A percentile compares a stretch with the other conserved stretches of the same genome.
phyloP scores from a whole-genome alignment of 140 eudicot genomes.

The Ambrosia hybrid region DNA sequence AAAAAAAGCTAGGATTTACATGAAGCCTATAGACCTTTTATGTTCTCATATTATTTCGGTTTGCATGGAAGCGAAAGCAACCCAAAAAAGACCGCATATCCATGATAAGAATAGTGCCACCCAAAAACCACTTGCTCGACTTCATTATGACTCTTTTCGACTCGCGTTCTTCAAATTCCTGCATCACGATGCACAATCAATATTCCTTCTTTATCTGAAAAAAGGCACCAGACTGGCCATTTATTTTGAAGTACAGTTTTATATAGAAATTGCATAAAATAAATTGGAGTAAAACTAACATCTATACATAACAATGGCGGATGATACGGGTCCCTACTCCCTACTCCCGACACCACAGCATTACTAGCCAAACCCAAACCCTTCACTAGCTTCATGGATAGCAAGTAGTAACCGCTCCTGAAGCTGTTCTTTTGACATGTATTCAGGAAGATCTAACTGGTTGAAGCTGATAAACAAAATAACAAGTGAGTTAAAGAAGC shows the following conservation, averaged over 20 bases:
- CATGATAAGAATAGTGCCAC: constrained; percentile 12
- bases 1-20: constrained; percentile 34
- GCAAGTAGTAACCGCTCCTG: constrained; percentile 91
- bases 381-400: constrained; percentile 99
- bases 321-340: constrained; percentile 11
- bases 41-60: constrained; percentile 24
- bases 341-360: neutral
- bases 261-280: neutral
- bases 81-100: constrained; percentile 11
- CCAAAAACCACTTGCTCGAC: neutral
- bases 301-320: constrained; percentile 40
- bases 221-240: neutral
- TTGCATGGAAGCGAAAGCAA: constrained; percentile 17
- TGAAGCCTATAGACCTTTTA: constrained; percentile 17
- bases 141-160: neutral
- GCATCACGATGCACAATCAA: constrained; percentile 30
- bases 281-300: constrained; percentile 35
- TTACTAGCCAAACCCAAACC: constrained; percentile 85
- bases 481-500: neutral
- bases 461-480: constrained; percentile 55
- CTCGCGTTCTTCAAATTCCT: constrained; percentile 11
- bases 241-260: neutral
- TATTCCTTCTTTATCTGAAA: constrained; percentile 29
- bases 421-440: constrained; percentile 89
- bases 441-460: constrained; percentile 97